These are phyloP conservation scores for Sechiopsis laciniata DNA, from an alignment of 306 rosid genomes.

Conservation along the genomic window DNA sequence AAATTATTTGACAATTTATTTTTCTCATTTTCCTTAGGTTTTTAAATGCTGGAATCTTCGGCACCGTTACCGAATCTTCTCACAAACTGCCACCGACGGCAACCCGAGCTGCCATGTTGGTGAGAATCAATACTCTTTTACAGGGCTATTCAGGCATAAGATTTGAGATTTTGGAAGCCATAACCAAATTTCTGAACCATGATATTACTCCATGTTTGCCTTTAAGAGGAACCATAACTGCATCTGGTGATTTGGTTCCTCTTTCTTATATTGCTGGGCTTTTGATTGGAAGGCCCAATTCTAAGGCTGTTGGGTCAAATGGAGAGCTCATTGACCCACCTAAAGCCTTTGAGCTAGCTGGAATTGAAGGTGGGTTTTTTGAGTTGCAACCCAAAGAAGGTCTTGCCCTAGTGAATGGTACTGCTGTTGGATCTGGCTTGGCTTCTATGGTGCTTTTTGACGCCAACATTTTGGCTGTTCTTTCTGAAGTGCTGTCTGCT, in stretches of 20 bases:
- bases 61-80: slow-evolving; percentile 46
- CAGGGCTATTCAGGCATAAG: slow-evolving; percentile 91
- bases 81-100: slow-evolving; percentile 62
- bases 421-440: slow-evolving; percentile 88
- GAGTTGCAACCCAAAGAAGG: slow-evolving; percentile 93
- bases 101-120: slow-evolving; percentile 86
- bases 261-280: slow-evolving; percentile 80
- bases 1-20: not conserved
- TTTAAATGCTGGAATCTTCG: slow-evolving; percentile 86
- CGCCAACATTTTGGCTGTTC: slow-evolving; percentile 52
- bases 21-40: slow-evolving; percentile 39
- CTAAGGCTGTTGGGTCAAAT: slow-evolving; percentile 63
- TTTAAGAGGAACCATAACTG: slow-evolving; percentile 68
- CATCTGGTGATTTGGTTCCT: slow-evolving; percentile 86
- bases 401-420: slow-evolving; percentile 78
- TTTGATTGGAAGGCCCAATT: slow-evolving; percentile 65
- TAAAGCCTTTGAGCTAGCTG: slow-evolving; percentile 62
- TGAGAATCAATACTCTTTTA: slow-evolving; percentile 81
- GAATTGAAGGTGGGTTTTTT: slow-evolving; percentile 55
- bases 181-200: slow-evolving; percentile 59
- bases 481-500: slow-evolving; percentile 61
- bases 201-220: slow-evolving; percentile 79
- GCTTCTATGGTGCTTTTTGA: slow-evolving; percentile 80
- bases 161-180: slow-evolving; percentile 75
- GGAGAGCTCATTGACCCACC: slow-evolving; percentile 49